Percentiles rank a stretch among this genome's conserved stretches.
phyloP scores from a whole-genome alignment of 208 protist genomes.

The Crithidia bombi region DNA sequence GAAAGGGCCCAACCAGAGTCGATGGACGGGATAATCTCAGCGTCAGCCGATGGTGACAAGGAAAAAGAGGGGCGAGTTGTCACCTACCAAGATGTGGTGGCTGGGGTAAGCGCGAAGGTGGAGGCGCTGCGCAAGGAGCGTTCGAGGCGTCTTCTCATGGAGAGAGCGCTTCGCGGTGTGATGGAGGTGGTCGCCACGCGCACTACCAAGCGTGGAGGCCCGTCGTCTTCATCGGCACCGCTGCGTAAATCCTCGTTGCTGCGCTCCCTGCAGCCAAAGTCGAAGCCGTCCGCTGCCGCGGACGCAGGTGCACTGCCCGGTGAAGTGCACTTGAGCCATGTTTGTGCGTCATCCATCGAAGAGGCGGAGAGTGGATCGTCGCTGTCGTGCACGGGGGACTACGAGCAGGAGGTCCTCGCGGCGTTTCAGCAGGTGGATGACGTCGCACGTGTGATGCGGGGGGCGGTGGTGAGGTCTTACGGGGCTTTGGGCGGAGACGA shows the following conservation, averaged over 20 bases:
- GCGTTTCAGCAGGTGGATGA: slow-evolving; percentile 32
- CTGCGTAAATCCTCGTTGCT: not conserved
- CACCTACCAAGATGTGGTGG: slow-evolving; percentile 31
- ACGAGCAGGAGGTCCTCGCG: slow-evolving; percentile 34
- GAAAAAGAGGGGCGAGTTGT: not conserved
- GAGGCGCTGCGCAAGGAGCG: slow-evolving; percentile 24
- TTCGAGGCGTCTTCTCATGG: not conserved
- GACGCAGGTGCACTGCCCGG: not conserved
- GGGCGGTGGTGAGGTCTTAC: slow-evolving; percentile 36
- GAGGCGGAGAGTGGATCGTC: not conserved
- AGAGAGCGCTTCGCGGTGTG: slow-evolving; percentile 1
- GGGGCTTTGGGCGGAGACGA: slow-evolving; percentile 46
- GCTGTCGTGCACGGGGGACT: not conserved
- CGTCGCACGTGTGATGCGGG: slow-evolving; percentile 39
- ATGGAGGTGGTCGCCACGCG: slow-evolving; percentile 4
- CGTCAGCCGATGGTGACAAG: not conserved
- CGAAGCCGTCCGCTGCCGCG: not conserved
- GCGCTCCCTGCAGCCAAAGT: slow-evolving; percentile 5
- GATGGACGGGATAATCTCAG: slow-evolving; percentile 14
- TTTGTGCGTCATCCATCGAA: not conserved
- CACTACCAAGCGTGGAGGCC: not conserved
- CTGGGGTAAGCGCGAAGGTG: slow-evolving; percentile 29
- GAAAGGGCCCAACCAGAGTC: not conserved
- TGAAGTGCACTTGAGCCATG: not conserved
- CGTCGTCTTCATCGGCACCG: not conserved